A percentile compares a stretch with the other conserved stretches of the same genome.
phyloP scores from a whole-genome alignment of 495 filamentous ascomycete genomes.

The Aspergillus olivimuriae region DNA sequence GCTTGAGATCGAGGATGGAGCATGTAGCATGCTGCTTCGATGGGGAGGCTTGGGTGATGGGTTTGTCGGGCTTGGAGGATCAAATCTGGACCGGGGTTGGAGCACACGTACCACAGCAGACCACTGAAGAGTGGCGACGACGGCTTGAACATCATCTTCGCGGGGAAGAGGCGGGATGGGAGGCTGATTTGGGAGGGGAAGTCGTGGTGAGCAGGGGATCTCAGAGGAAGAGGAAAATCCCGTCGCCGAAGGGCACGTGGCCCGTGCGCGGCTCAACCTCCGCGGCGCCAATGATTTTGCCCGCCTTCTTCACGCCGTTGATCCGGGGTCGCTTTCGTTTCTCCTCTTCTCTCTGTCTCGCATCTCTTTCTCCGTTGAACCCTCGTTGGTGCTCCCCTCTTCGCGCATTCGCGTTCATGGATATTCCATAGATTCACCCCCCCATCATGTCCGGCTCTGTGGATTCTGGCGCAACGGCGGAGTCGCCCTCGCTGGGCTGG shows the following conservation, averaged over 20 bases:
- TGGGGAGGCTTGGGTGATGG: background rate
- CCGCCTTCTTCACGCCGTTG: slow-evolving; percentile 7
- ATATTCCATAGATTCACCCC: slow-evolving; percentile 16
- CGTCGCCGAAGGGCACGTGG: slow-evolving; percentile 9
- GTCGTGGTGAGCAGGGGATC: background rate
- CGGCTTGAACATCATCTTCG: slow-evolving; percentile 55
- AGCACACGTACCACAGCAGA: slow-evolving; percentile 65
- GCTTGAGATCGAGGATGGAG: background rate
- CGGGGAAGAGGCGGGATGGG: background rate
- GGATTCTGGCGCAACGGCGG: slow-evolving; percentile 36
- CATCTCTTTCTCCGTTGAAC: slow-evolving; percentile 2
- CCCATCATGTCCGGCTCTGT: slow-evolving; percentile 25
- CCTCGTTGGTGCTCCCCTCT: slow-evolving; percentile 5
- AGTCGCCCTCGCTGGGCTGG: slow-evolving; percentile 39
- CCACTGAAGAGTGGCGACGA: slow-evolving; percentile 71
- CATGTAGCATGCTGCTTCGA: background rate
- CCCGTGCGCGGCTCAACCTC: slow-evolving; percentile 16
- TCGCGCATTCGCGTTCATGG: slow-evolving; percentile 21
- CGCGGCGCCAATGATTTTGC: slow-evolving; percentile 13
- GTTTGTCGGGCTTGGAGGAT: background rate
- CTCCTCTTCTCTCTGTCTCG: slow-evolving; percentile 1
- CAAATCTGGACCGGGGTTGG: background rate
- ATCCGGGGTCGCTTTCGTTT: slow-evolving; percentile 7
- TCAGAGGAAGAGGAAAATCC: slow-evolving; percentile 16
- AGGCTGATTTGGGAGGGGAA: background rate